A percentile compares a stretch with the other conserved stretches of the same genome.
These are phyloP conservation scores for Trametes sanguinea DNA, from an alignment of 768 basidiomycete species.

Conservation along the genomic window DNA sequence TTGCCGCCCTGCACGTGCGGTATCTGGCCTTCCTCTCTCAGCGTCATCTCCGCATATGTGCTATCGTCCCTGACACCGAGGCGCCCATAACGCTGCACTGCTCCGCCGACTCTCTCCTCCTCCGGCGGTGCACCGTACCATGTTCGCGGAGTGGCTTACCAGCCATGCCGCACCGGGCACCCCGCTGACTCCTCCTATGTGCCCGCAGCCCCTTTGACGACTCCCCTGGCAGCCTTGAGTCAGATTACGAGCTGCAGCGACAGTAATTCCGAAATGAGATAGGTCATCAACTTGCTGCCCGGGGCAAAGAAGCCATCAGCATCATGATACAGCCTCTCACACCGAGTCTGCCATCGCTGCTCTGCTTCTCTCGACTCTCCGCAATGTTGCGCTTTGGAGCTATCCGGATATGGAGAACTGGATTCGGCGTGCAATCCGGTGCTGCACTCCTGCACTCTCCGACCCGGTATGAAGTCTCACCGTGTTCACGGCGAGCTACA, in stretches of 20 bases:
- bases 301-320: constrained; percentile 5
- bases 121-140: not conserved
- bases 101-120: not conserved
- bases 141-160: not conserved
- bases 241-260: not conserved
- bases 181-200: not conserved
- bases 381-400: not conserved
- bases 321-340: constrained; percentile 16
- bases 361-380: not conserved
- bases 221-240: not conserved
- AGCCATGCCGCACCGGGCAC: too few relatives aligned
- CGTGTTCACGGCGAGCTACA: not conserved
- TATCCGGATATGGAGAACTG: constrained; percentile 1
- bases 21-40: not conserved
- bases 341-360: not conserved
- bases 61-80: constrained; percentile 16
- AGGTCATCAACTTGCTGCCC: too few relatives aligned
- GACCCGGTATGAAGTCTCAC: not conserved
- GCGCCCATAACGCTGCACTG: constrained; percentile 12
- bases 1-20: constrained; percentile 6
- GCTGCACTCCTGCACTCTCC: not conserved
- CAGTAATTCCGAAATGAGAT: not conserved
- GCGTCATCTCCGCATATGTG: constrained; percentile 5
- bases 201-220: not conserved
- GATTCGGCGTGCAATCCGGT: constrained; percentile 3